Evolutionary conservation across 331 rosid species (phyloP).

Genomic region (Arachis monticola): DNA sequence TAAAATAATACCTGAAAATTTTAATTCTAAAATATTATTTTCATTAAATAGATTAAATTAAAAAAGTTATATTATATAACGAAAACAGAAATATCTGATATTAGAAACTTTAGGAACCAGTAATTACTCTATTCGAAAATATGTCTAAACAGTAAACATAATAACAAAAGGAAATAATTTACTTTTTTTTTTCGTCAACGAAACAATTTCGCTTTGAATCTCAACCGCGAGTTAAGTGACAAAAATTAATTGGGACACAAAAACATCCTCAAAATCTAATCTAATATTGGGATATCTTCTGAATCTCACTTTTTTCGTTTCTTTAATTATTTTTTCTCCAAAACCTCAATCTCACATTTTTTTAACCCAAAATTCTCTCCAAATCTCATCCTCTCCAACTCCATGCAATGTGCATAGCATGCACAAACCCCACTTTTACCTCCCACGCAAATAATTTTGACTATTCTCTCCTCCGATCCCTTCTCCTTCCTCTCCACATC

Average conservation of each 20-base stretch:
- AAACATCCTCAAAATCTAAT: neutral
- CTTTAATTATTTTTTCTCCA: neutral
- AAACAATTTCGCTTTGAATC: neutral
- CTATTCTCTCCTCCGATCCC: neutral
- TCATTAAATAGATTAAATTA: too few relatives aligned
- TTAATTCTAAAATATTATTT: too few relatives aligned
- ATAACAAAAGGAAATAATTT: too few relatives aligned
- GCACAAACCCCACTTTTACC: neutral
- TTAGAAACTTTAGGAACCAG: too few relatives aligned
- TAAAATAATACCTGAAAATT: too few relatives aligned
- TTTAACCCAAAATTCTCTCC: neutral
- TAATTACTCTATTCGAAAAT: too few relatives aligned
- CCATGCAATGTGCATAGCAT: neutral
- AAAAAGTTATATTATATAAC: too few relatives aligned
- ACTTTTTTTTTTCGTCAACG: too few relatives aligned
- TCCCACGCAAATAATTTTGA: neutral
- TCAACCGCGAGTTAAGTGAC: neutral
- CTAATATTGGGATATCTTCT: slow-evolving; percentile 3
- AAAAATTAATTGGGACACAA: neutral
- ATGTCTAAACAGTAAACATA: too few relatives aligned
- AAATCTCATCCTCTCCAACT: neutral
- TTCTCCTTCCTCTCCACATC: neutral
- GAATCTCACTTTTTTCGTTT: neutral
- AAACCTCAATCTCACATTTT: neutral
- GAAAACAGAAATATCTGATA: too few relatives aligned